Base-by-base conservation (phyloP, 176 grass and related monocot genomes). In the Avena atlantica region DNA sequence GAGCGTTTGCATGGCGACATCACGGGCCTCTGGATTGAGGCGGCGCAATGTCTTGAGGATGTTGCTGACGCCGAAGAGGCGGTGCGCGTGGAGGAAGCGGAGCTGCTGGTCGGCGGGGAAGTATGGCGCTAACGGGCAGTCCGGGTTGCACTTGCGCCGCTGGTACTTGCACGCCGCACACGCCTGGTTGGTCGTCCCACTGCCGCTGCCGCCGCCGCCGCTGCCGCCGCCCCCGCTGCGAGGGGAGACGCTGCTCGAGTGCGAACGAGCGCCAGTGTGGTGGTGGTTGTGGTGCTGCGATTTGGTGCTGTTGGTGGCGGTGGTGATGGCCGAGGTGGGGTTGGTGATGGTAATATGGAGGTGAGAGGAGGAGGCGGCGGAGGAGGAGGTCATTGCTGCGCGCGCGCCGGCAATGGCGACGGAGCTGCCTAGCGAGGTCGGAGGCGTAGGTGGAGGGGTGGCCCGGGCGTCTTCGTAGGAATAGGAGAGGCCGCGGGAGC, bases 381-480 rank as follows among this genome's bases (percentile, higher is more conserved):
- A 48, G 71, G 88, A 52, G 84, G 88, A 83, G 52, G 87, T 84
- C 53, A 62, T 89, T 69, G 76, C 40, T 4, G 81, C 63, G 52
- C 40, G 27, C 23, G 66, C 60, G 48, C 68, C 78, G 88, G 52
- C 84, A 78, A 78, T 70, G 84, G 84, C 62, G 79, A 66, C 69
- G 77, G 74, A 5, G 81, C 73, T 67, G 11, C 27, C 67, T 11
- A 76, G 72, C 87, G 88, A 86, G 79, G 84, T 21, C 63, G 79
- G 79, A 10, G 87, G 87, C 76, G 82, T 80, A 82, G 82, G 87
- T 89, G 82, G 57, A 65, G 84, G 88, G 88, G 0, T 71, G 83
- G 88, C 79, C 55, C 72, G 16, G 72, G 89, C 84, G 89, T 56
- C 64, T 79, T 86, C 89, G 89, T 90, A 90, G 89, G 89, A 90